Conservation (phyloP, 176 grass and related monocot genomes). For the Oryza brachyantha region DNA sequence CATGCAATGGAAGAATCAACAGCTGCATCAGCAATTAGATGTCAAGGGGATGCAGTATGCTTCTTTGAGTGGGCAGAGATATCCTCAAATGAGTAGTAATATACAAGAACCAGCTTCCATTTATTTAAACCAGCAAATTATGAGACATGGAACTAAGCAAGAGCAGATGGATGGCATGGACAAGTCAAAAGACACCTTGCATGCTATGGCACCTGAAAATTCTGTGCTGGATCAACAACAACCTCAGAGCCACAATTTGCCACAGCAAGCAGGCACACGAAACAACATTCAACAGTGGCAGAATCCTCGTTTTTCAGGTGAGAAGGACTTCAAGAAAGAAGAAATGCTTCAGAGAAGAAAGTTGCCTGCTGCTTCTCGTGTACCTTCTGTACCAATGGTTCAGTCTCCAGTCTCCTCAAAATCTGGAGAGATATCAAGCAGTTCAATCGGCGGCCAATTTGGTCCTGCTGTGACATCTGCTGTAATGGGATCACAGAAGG, state of each 20-base stretch:
- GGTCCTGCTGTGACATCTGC: conserved; percentile 62
- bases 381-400: conserved; percentile 62
- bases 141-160: conserved; percentile 66
- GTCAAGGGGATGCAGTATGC: conserved; percentile 66
- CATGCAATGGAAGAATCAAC: conserved; percentile 79
- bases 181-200: conserved; percentile 53
- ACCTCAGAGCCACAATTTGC: conserved; percentile 43
- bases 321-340: conserved; percentile 81
- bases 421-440: conserved; percentile 94
- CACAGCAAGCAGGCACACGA: conserved; percentile 51
- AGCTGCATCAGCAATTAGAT: conserved; percentile 61
- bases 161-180: conserved; percentile 68
- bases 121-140: conserved; percentile 65
- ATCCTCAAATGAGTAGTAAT: conserved; percentile 51
- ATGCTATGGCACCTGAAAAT: conserved; percentile 57
- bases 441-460: conserved; percentile 87
- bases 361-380: conserved; percentile 50
- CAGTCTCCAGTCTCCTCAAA: conserved; percentile 94
- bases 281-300: conserved; percentile 57
- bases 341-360: conserved; percentile 82
- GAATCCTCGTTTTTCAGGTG: conserved; percentile 43
- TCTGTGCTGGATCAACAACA: conserved; percentile 52
- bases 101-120: conserved; percentile 67
- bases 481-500: conserved; percentile 76
- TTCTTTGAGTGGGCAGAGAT: conserved; percentile 67